Evolutionary conservation across 2,329 filamentous ascomycete genomes (phyloP).

Genomic region (Pyrenochaeta sp.): DNA sequence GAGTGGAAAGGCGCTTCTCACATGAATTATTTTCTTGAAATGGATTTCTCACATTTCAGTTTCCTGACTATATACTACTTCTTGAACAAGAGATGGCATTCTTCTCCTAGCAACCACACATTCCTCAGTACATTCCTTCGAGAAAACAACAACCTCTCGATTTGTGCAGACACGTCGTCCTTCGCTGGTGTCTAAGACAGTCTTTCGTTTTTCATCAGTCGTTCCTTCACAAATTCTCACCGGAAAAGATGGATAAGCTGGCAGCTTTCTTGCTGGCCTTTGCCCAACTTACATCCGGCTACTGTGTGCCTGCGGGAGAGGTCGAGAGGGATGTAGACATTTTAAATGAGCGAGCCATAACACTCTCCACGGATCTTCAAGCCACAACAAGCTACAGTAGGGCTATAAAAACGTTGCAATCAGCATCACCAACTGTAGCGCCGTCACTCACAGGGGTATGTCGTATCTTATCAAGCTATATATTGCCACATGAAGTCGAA

Average conservation of each 20-base stretch:
- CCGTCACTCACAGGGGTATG: slow-evolving; percentile 42
- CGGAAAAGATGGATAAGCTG: slow-evolving; percentile 37
- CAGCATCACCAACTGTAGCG: slow-evolving; percentile 31
- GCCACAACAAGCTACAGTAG: slow-evolving; percentile 45
- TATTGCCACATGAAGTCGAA: not conserved
- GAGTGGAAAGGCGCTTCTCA: slow-evolving; percentile 26
- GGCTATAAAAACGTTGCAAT: slow-evolving; percentile 38
- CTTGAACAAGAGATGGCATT: slow-evolving; percentile 21
- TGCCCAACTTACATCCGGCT: slow-evolving; percentile 30
- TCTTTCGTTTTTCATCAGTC: slow-evolving; percentile 25
- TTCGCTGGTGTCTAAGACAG: slow-evolving; percentile 23
- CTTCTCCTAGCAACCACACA: slow-evolving; percentile 28
- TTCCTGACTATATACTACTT: slow-evolving; percentile 32
- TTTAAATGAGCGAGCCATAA: slow-evolving; percentile 34
- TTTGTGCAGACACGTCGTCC: slow-evolving; percentile 11
- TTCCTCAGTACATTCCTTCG: slow-evolving; percentile 43
- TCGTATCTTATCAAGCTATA: not conserved
- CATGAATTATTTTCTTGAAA: slow-evolving; percentile 25
- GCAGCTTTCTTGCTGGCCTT: slow-evolving; percentile 35
- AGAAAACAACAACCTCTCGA: slow-evolving; percentile 11
- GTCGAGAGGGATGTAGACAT: slow-evolving; percentile 12
- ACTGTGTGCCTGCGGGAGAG: slow-evolving; percentile 32
- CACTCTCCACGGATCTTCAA: slow-evolving; percentile 25
- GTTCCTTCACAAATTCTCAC: slow-evolving; percentile 8
- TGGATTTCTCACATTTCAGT: slow-evolving; percentile 11